These are phyloP conservation scores for Delphinella strobiligena DNA, from an alignment of 2,329 filamentous ascomycete species.

Conservation along the genomic window DNA sequence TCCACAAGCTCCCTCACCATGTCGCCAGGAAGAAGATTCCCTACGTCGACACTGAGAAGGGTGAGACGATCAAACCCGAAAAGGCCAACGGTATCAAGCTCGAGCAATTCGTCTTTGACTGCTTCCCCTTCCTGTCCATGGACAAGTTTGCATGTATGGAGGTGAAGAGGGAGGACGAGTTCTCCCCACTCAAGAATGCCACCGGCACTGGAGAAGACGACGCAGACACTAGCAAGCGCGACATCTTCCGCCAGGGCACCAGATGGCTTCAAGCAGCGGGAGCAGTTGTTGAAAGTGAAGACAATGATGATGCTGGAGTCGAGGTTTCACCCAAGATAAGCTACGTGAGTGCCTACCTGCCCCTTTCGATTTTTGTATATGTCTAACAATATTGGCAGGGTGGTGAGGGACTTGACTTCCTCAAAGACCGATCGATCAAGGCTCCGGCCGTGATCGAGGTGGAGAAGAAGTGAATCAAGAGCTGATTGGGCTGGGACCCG, in stretches of 20 bases:
- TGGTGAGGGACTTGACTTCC: constrained; percentile 51
- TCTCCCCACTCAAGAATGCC: constrained; percentile 91
- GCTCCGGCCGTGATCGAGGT: constrained; percentile 53
- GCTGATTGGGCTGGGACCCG: too few relatives aligned
- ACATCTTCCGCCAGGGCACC: constrained; percentile 82
- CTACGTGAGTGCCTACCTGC: constrained; percentile 95
- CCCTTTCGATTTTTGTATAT: too few relatives aligned
- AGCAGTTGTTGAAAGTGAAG: constrained; percentile 57
- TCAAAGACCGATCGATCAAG: constrained; percentile 47
- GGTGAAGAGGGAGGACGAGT: constrained; percentile 93
- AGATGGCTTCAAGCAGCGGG: constrained; percentile 76
- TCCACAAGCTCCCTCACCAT: constrained; percentile 80
- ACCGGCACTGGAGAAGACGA: constrained; percentile 81
- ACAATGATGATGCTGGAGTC: constrained; percentile 51
- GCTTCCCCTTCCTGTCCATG: constrained; percentile 79
- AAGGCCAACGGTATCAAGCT: constrained; percentile 98
- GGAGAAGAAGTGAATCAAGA: constrained; percentile 26
- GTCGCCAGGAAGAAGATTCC: constrained; percentile 98
- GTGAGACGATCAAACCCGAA: constrained; percentile 75
- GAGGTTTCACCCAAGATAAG: constrained; percentile 89
- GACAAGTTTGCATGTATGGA: constrained; percentile 91
- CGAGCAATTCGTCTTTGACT: constrained; percentile 98
- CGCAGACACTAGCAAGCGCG: constrained; percentile 78
- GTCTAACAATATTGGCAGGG: constrained; percentile 27
- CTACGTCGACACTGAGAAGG: constrained; percentile 54